These are phyloP conservation scores for Entomortierella beljakovae DNA, from an alignment of 192 early-diverging fungal genomes.

Conservation along the genomic window DNA sequence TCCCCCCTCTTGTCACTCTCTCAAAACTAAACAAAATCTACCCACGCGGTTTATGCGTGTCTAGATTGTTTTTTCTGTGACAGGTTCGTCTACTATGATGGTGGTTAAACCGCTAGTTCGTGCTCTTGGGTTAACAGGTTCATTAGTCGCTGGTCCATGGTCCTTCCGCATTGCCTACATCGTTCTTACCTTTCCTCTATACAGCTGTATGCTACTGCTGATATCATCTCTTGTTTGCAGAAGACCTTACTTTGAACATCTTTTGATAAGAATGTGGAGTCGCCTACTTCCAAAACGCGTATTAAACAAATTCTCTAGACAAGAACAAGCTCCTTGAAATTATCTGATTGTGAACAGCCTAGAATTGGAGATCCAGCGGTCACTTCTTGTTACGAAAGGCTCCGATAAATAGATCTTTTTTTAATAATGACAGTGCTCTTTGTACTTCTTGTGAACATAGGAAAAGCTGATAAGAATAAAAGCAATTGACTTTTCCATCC, in stretches of 20 bases:
- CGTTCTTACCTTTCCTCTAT: conserved; percentile 39
- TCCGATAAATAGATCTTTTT: too few relatives aligned
- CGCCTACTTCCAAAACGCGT: conserved; percentile 22
- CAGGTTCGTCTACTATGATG: conserved; percentile 49
- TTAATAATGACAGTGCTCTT: too few relatives aligned
- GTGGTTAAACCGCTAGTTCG: conserved; percentile 41
- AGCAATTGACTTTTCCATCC: too few relatives aligned
- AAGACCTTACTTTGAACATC: conserved; percentile 35
- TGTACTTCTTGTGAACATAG: too few relatives aligned
- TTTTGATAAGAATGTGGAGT: conserved; percentile 45
- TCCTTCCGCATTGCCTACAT: conserved; percentile 40
- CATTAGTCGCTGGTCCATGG: conserved; percentile 34
- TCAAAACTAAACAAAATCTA: neutral
- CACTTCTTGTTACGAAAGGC: too few relatives aligned
- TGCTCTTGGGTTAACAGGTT: conserved; percentile 22
- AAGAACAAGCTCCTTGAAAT: neutral
- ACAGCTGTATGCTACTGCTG: conserved; percentile 41
- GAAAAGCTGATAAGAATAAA: too few relatives aligned
- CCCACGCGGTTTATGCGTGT: neutral
- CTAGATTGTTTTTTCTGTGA: conserved; percentile 46
- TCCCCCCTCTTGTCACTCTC: neutral
- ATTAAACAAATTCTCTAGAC: conserved; percentile 3
- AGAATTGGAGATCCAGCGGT: too few relatives aligned
- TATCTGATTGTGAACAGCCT: too few relatives aligned
- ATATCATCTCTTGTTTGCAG: conserved; percentile 44